These are phyloP conservation scores for Gentiana macrophylla DNA, from an alignment of 257 asterid genomes.

Conservation along the genomic window DNA sequence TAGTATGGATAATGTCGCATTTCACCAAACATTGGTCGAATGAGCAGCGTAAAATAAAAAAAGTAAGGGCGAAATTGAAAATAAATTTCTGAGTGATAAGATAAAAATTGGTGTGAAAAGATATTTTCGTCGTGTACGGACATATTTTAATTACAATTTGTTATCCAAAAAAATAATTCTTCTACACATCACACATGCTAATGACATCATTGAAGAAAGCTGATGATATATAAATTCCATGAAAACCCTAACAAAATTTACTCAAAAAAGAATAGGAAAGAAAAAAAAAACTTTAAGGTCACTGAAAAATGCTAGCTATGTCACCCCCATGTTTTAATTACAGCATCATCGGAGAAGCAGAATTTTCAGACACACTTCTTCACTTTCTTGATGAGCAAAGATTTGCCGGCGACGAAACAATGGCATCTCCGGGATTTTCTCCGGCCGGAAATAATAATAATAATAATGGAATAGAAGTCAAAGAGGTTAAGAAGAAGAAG, in stretches of 20 bases:
- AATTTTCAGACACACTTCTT: constrained; percentile 8
- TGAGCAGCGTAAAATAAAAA: too few species aligned
- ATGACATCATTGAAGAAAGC: not conserved
- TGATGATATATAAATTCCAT: not conserved
- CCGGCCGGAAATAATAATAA: not conserved
- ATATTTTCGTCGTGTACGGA: too few species aligned
- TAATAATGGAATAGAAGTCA: not conserved
- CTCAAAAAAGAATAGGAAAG: not conserved
- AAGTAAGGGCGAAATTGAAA: too few species aligned
- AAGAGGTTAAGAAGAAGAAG: constrained; percentile 41
- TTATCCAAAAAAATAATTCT: too few species aligned
- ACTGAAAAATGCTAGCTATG: constrained; percentile 2
- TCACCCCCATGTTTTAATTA: not conserved
- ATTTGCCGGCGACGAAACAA: not conserved
- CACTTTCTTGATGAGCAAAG: too few species aligned
- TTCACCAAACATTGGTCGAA: too few species aligned
- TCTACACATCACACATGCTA: too few species aligned
- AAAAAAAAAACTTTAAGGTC: not conserved
- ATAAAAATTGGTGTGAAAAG: too few species aligned
- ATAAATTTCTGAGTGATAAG: too few species aligned
- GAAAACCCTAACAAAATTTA: not conserved
- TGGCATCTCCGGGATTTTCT: not conserved
- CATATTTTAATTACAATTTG: too few species aligned
- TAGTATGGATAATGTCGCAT: too few species aligned
- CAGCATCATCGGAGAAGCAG: constrained; percentile 4